phyloP scores from a whole-genome alignment of 331 rosid species.

The Saraca asoca region DNA sequence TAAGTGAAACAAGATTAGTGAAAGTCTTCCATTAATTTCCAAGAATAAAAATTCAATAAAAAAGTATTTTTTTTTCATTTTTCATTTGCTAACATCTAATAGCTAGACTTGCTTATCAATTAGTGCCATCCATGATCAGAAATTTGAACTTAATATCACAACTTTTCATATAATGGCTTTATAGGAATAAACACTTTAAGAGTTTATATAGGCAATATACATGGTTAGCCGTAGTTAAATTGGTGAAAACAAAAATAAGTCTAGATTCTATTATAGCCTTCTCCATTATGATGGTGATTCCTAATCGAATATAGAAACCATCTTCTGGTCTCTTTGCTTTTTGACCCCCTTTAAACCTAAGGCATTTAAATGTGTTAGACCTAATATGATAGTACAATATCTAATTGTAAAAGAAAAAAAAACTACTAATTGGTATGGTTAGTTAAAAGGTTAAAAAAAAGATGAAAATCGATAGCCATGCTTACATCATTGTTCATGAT shows the following conservation, averaged over 20 bases:
- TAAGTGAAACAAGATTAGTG: slow-evolving; percentile 66
- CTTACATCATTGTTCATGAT: slow-evolving; percentile 85
- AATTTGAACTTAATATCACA: too few relatives aligned
- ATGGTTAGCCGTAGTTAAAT: too few relatives aligned
- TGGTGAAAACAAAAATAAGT: too few relatives aligned
- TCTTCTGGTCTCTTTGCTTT: slow-evolving; percentile 79
- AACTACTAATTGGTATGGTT: too few relatives aligned
- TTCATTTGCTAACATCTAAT: too few relatives aligned
- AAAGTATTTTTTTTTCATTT: too few relatives aligned
- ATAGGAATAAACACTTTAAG: too few relatives aligned
- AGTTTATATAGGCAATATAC: too few relatives aligned
- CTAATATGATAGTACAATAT: not conserved
- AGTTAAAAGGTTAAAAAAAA: slow-evolving; percentile 14
- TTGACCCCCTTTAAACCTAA: slow-evolving; percentile 57
- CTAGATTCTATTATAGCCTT: slow-evolving; percentile 87
- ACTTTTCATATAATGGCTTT: too few relatives aligned
- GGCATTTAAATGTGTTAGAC: slow-evolving; percentile 25
- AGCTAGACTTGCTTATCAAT: too few relatives aligned
- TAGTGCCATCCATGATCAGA: slow-evolving; percentile 82
- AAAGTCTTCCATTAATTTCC: slow-evolving; percentile 57
- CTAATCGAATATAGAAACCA: slow-evolving; percentile 85
- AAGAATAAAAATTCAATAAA: not conserved
- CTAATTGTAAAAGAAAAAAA: slow-evolving; percentile 13
- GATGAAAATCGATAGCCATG: slow-evolving; percentile 16
- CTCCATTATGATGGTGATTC: slow-evolving; percentile 79